Evolutionary conservation across 371 early-diverging fungal genomes (phyloP), one percentile per base, ranked within the genome.

Genomic region (Circinella umbellata): DNA sequence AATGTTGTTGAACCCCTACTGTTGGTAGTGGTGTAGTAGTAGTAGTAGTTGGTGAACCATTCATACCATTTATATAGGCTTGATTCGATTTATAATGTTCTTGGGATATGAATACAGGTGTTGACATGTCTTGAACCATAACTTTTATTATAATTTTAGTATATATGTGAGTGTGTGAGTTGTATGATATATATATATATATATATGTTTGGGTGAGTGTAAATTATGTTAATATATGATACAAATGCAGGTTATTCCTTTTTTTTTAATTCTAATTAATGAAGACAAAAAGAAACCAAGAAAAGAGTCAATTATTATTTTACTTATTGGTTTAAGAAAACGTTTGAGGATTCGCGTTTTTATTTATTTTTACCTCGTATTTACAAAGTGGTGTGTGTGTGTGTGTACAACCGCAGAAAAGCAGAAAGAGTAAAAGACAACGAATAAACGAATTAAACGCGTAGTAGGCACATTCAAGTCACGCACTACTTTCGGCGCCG

Each of bases 261-360:
- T 18, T 53, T 53, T 65, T 63, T 35, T 90, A n/a, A 51, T 51
- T 51, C 51, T 89, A 27, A 88, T 94, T 6, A 18, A 27, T 57
- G 57, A 57, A 57, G 27, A 27, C 27, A 27, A 27, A 27, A 27
- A 27, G 27, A 27, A 27, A 27, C 27, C 27, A 27, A 27, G 2
- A 27, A 27, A 27, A 27, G 2, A 27, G 27, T 0, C 27, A 27
- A 27, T 27, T 27, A 27, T 27, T 27, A 27, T 27, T 27, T 27
- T 1, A 27, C 27, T 27, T 27, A 27, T 27, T 27, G 27, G 27
- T 27, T 27, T 27, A 27, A 27, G 27, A 2, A 27, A 27, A 27
- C 27, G 27, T 27, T 27, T 27, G 27, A 27, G 27, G 27, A 27
- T 27, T 27, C 27, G 27, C 27, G 27, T 27, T 27, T 27, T 27